phyloP scores from a whole-genome alignment of 108 stramenopile species.

The Chaetoceros tenuissimus region DNA sequence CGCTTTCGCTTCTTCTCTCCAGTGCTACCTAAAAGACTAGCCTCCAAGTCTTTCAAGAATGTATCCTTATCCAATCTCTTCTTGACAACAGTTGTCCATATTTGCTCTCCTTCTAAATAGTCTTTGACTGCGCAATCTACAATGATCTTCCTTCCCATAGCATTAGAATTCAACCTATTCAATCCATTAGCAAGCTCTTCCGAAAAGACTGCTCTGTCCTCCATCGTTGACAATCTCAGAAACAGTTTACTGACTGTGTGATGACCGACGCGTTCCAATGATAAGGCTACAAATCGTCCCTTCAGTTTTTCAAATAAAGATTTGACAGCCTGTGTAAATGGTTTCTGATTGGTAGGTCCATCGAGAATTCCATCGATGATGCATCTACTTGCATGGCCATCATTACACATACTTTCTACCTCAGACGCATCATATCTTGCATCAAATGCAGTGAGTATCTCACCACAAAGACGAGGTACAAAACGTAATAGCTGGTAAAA shows the following conservation, averaged over 20 bases:
- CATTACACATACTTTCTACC: constrained; percentile 48
- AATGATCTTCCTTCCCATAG: constrained; percentile 69
- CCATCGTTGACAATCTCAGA: constrained; percentile 38
- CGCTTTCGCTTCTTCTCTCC: constrained; percentile 19
- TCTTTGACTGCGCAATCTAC: constrained; percentile 49
- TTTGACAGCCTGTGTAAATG: constrained; percentile 31
- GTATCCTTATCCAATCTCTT: constrained; percentile 28
- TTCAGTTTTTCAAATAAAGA: constrained; percentile 35
- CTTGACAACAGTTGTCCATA: constrained; percentile 29
- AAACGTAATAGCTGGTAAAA: constrained; percentile 73
- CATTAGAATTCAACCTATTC: constrained; percentile 55
- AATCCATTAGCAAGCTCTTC: constrained; percentile 50
- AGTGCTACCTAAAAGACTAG: constrained; percentile 5
- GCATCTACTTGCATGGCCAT: constrained; percentile 78
- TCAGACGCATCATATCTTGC: constrained; percentile 30
- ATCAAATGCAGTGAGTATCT: constrained; percentile 44
- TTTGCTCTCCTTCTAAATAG: constrained; percentile 46
- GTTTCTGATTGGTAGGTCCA: constrained; percentile 30
- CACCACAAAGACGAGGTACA: constrained; percentile 47
- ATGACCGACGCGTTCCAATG: constrained; percentile 69
- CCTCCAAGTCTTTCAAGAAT: constrained; percentile 37
- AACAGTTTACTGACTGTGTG: constrained; percentile 75
- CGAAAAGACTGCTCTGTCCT: constrained; percentile 51
- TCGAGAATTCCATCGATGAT: constrained; percentile 75
- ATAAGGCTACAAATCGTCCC: constrained; percentile 43